These are phyloP conservation scores for Boletus barrowsii DNA, from an alignment of 768 basidiomycete species.

Conservation along the genomic window DNA sequence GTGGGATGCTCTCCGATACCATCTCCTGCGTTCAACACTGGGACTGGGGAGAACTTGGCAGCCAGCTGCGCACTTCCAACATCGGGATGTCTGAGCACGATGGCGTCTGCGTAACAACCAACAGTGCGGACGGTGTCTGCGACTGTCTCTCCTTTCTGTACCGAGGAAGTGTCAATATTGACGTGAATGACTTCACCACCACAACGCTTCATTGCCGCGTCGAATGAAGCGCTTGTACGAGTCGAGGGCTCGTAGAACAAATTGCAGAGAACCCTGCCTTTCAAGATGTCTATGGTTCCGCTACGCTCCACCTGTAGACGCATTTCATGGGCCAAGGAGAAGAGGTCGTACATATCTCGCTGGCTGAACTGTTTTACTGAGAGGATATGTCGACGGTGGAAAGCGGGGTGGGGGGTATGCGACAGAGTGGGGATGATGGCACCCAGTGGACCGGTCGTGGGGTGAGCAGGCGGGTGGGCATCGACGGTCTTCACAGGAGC, in stretches of 20 bases:
- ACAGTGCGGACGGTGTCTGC: conserved; percentile 93
- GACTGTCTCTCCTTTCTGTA: conserved; percentile 89
- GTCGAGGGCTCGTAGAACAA: conserved; percentile 98
- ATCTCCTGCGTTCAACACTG: conserved; percentile 95
- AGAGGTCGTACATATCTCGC: conserved; percentile 88
- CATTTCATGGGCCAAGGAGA: conserved; percentile 96
- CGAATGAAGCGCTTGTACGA: conserved; percentile 92
- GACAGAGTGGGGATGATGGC: conserved; percentile 16
- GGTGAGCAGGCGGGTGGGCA: conserved; percentile 15
- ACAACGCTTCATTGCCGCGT: conserved; percentile 97
- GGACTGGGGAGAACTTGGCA: conserved; percentile 95
- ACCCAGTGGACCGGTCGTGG: conserved; percentile 6
- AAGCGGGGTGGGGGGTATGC: conserved; percentile 67
- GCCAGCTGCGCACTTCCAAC: conserved; percentile 92
- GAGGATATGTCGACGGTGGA: conserved; percentile 91
- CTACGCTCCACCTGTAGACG: conserved; percentile 91
- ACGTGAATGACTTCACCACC: conserved; percentile 94
- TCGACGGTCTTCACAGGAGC: conserved; percentile 33
- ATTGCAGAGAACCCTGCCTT: conserved; percentile 86
- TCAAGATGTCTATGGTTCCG: conserved; percentile 83
- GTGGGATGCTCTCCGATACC: conserved; percentile 97
- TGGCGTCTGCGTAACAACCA: conserved; percentile 92
- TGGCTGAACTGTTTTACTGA: conserved; percentile 91
- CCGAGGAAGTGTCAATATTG: conserved; percentile 77
- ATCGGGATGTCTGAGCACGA: conserved; percentile 92